phyloP scores from a whole-genome alignment of 179 eudicot genomes.

The Dionaea muscipula region DNA sequence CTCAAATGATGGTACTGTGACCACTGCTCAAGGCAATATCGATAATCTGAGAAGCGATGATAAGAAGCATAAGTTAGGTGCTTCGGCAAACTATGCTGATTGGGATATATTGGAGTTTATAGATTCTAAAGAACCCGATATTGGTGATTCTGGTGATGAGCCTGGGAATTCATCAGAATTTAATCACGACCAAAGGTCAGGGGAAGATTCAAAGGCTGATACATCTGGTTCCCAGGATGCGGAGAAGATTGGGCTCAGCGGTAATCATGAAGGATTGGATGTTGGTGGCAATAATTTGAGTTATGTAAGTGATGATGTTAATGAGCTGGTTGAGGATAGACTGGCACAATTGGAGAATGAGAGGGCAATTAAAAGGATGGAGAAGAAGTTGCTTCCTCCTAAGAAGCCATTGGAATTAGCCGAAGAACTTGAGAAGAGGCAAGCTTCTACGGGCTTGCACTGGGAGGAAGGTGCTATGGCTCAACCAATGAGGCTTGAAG shows the following conservation, averaged over 20 bases:
- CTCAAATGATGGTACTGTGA: not conserved
- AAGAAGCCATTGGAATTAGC: conserved; percentile 61
- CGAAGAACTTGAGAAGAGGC: conserved; percentile 75
- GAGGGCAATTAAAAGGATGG: conserved; percentile 21
- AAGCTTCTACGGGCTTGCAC: conserved; percentile 62
- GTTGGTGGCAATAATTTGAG: conserved; percentile 11
- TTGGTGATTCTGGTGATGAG: conserved; percentile 14
- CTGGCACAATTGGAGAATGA: conserved; percentile 27
- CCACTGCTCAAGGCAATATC: not conserved
- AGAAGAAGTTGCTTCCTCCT: conserved; percentile 23
- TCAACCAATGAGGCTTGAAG: conserved; percentile 98
- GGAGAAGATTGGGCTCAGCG: conserved; percentile 9
- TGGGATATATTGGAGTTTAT: conserved; percentile 13
- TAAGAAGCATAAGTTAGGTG: conserved; percentile 2
- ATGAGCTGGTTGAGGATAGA: conserved; percentile 31
- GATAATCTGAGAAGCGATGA: conserved; percentile 9
- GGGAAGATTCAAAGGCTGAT: conserved; percentile 15
- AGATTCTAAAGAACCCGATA: conserved; percentile 2
- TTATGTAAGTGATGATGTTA: conserved; percentile 28
- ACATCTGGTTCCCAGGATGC: conserved; percentile 16
- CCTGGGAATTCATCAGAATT: conserved; percentile 6
- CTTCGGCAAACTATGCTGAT: not conserved
- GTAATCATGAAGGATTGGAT: conserved; percentile 14
- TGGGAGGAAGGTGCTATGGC: conserved; percentile 83
- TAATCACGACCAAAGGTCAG: conserved; percentile 10